A percentile compares a stretch with the other conserved stretches of the same genome.
Evolutionary conservation across 768 basidiomycete genomes (phyloP).

Genomic region (Boletus subparvulus): DNA sequence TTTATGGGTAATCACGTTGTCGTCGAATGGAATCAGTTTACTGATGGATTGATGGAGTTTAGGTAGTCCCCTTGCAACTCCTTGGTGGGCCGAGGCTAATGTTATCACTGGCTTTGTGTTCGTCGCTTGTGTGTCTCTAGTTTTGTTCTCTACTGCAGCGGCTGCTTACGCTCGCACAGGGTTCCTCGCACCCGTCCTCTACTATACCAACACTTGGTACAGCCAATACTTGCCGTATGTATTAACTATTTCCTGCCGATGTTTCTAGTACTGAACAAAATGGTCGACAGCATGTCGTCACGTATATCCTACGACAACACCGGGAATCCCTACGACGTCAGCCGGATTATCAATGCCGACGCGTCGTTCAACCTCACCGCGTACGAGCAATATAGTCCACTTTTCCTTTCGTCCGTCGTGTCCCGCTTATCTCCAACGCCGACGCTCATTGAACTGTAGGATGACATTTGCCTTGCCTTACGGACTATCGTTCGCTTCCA

Average conservation of each 20-base stretch:
- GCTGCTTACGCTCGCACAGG: constrained; percentile 45
- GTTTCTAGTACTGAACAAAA: background rate
- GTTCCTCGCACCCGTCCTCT: constrained; percentile 61
- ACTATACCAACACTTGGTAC: constrained; percentile 68
- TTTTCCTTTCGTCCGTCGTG: constrained; percentile 50
- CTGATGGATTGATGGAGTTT: background rate
- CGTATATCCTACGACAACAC: constrained; percentile 67
- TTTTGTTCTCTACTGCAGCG: constrained; percentile 46
- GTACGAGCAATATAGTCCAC: constrained; percentile 57
- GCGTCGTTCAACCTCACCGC: constrained; percentile 53
- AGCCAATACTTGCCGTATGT: constrained; percentile 56
- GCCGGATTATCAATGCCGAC: constrained; percentile 52
- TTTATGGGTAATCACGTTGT: constrained; percentile 23
- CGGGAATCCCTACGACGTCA: constrained; percentile 57
- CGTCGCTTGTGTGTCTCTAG: constrained; percentile 56
- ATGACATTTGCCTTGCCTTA: constrained; percentile 77
- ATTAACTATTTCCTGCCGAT: no score
- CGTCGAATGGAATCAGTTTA: background rate
- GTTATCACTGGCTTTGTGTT: constrained; percentile 59
- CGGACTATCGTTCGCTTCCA: constrained; percentile 79
- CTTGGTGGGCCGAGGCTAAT: constrained; percentile 84
- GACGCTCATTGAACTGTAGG: constrained; percentile 9
- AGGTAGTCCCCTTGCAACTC: constrained; percentile 63
- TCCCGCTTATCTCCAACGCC: background rate
- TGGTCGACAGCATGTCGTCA: constrained; percentile 49